A percentile compares a stretch with the other conserved stretches of the same genome.
Evolutionary conservation across 2,329 filamentous ascomycete genomes (phyloP).

Genomic region (Ceratocystis eucalypticola): DNA sequence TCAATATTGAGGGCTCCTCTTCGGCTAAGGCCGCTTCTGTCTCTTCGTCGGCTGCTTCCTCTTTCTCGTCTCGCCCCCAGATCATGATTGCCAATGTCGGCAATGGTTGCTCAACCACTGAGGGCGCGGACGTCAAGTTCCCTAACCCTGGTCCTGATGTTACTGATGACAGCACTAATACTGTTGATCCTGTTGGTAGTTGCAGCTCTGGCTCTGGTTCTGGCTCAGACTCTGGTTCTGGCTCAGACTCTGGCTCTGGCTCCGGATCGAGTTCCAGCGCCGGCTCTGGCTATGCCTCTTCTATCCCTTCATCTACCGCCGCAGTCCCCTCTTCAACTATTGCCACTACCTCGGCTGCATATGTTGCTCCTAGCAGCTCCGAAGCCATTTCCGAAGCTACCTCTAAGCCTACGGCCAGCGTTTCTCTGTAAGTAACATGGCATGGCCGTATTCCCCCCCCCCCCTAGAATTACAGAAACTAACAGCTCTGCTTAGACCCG

Average conservation of each 20-base stretch:
- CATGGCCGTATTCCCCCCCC: neutral
- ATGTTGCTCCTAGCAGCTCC: neutral
- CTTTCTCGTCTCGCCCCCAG: slow-evolving; percentile 45
- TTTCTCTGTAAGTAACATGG: slow-evolving; percentile 23
- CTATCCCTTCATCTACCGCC: slow-evolving; percentile 22
- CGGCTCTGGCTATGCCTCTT: slow-evolving; percentile 16
- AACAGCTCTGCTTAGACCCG: slow-evolving; percentile 25
- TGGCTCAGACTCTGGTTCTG: slow-evolving; percentile 17
- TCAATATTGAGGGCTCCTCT: slow-evolving; percentile 41
- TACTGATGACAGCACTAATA: slow-evolving; percentile 27
- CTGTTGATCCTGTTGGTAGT: slow-evolving; percentile 26
- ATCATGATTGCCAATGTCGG: slow-evolving; percentile 60
- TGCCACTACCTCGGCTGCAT: slow-evolving; percentile 15
- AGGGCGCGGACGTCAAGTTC: slow-evolving; percentile 47
- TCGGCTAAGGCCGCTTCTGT: slow-evolving; percentile 18
- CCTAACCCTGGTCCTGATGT: slow-evolving; percentile 51
- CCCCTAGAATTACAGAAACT: neutral
- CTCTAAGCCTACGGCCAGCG: slow-evolving; percentile 14
- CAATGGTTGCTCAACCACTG: slow-evolving; percentile 44
- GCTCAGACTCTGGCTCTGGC: slow-evolving; percentile 12
- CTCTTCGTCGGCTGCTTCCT: slow-evolving; percentile 21
- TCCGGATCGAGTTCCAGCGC: neutral
- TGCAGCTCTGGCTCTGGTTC: slow-evolving; percentile 25
- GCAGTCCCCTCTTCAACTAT: slow-evolving; percentile 21
- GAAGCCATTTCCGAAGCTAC: slow-evolving; percentile 17